Percentiles rank a stretch among this genome's conserved stretches.
phyloP scores from a whole-genome alignment of 257 asterid genomes.

The Orobanche coerulescens region DNA sequence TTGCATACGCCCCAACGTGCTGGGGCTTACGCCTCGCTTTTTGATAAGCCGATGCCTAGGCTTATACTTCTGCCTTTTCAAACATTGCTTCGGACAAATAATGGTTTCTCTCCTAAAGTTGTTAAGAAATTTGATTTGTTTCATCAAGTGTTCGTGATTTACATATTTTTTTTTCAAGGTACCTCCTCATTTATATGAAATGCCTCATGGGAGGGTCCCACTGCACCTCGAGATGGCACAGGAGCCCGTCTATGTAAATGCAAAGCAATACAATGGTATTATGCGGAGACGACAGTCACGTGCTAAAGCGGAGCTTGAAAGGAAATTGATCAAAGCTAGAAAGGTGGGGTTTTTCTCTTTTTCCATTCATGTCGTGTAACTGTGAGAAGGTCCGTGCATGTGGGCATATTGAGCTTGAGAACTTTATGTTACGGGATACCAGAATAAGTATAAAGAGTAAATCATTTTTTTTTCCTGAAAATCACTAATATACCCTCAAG shows the following conservation, averaged over 20 bases:
- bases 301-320: constrained; percentile 86
- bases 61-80: no score
- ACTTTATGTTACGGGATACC: no score
- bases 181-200: constrained; percentile 52
- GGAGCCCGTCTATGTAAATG: constrained; percentile 89
- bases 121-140: background rate
- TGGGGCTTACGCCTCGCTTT: no score
- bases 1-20: no score
- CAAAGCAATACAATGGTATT: constrained; percentile 84
- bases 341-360: constrained; percentile 41
- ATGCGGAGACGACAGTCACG: constrained; percentile 82
- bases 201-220: constrained; percentile 73
- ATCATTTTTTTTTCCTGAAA: no score
- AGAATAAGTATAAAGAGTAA: no score
- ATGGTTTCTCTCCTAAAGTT: no score
- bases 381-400: background rate
- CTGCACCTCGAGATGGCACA: constrained; percentile 80
- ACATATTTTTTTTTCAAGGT: constrained; percentile 51
- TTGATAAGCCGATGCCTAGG: no score
- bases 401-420: no score
- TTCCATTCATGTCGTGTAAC: constrained; percentile 3
- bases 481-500: no score
- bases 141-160: background rate
- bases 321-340: constrained; percentile 63
- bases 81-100: no score